Evolutionary conservation across 192 early-diverging fungal genomes (phyloP).

Genomic region (Helicostylum pulchrum): DNA sequence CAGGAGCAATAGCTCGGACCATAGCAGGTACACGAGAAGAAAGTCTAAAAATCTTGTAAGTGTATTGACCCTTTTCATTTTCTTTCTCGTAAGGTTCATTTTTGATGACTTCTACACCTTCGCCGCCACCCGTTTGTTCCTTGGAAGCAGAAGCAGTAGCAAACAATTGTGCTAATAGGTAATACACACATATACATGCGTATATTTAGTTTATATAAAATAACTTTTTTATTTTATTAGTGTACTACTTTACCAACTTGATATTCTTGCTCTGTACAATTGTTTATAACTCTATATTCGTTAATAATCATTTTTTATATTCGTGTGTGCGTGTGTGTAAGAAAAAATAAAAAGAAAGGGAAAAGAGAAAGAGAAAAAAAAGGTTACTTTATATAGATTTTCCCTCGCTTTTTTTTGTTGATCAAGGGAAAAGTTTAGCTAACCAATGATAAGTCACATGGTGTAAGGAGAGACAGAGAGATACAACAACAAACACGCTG

Average conservation of each 20-base stretch:
- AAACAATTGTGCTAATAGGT: slow-evolving; percentile 63
- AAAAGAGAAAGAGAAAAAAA: too few relatives aligned
- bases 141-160: slow-evolving; percentile 73
- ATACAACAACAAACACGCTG: too few relatives aligned
- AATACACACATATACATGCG: too few relatives aligned
- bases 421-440: too few relatives aligned
- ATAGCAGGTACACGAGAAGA: slow-evolving; percentile 49
- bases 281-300: slow-evolving; percentile 75
- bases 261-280: slow-evolving; percentile 74
- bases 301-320: slow-evolving; percentile 55
- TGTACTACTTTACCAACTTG: slow-evolving; percentile 37
- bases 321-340: too few relatives aligned
- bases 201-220: too few relatives aligned
- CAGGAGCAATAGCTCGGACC: slow-evolving; percentile 59
- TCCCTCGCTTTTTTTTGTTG: too few relatives aligned
- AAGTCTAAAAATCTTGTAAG: slow-evolving; percentile 72
- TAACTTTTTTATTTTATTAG: slow-evolving; percentile 1
- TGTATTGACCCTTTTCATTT: slow-evolving; percentile 55
- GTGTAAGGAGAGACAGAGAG: too few relatives aligned
- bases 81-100: slow-evolving; percentile 79
- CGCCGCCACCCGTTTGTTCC: slow-evolving; percentile 74
- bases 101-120: slow-evolving; percentile 74
- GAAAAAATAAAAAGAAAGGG: not conserved
- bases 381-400: too few relatives aligned
- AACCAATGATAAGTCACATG: too few relatives aligned